A percentile compares a stretch with the other conserved stretches of the same genome.
phyloP scores from a whole-genome alignment of 1,284 basidiomycete species.

The Anthracocystis panici-leucophaei region DNA sequence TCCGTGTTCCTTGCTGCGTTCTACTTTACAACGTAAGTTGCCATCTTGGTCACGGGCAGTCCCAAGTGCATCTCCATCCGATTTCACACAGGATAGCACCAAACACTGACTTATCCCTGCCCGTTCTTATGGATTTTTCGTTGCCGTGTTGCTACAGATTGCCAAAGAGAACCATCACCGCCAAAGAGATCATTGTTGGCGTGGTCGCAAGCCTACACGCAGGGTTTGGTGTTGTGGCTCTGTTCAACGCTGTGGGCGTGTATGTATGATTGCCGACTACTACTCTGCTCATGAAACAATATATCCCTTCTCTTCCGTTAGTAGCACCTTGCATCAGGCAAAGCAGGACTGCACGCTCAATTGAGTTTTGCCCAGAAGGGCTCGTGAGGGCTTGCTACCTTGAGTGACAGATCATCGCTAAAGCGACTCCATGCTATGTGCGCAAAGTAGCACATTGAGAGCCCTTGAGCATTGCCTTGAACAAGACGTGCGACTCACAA shows the following conservation, averaged over 20 bases:
- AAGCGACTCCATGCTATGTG: too few species aligned
- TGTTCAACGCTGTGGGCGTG: conserved; percentile 67
- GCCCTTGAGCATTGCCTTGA: too few species aligned
- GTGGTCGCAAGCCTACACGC: conserved; percentile 53
- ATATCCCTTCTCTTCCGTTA: conserved; percentile 8
- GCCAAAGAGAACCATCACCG: conserved; percentile 36
- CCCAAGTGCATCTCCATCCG: background rate
- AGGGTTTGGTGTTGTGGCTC: conserved; percentile 61
- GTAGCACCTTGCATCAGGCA: background rate
- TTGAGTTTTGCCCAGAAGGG: background rate
- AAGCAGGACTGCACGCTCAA: too few species aligned
- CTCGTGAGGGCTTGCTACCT: background rate
- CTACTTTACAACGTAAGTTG: conserved; percentile 63
- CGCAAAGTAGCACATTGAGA: too few species aligned
- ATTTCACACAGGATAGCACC: background rate
- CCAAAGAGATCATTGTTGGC: conserved; percentile 48
- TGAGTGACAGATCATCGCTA: too few species aligned
- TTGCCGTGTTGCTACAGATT: conserved; percentile 24
- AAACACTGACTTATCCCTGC: background rate
- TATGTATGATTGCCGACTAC: conserved; percentile 41
- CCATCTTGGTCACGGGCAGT: background rate
- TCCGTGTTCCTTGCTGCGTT: conserved; percentile 59
- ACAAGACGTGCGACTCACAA: too few species aligned
- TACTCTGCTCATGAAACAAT: conserved; percentile 9
- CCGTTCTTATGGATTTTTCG: background rate